Base-by-base conservation (phyloP, 331 rosid genomes). In the Erythrophleum ivorense region DNA sequence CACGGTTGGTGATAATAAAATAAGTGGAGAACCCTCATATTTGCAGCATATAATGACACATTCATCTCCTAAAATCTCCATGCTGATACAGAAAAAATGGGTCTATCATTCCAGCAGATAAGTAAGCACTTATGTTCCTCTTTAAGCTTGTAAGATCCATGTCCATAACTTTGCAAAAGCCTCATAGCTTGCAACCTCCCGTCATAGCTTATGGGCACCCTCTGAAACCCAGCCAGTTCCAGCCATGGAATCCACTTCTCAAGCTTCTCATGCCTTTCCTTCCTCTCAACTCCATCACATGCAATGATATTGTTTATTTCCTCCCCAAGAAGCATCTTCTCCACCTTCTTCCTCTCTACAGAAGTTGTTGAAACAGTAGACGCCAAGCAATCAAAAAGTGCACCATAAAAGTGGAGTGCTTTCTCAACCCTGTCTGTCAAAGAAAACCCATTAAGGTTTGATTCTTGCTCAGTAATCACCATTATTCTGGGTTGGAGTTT, bases 381-480 rank as follows among this genome's bases (percentile, higher is more conserved):
- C 38, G 91, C 95, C 88, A 92, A 85, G 84, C 97, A 91, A 55
- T 94, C 98, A 79, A 94, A 94, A 54, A 94, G 68, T 21, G 98
- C 90, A 55, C 87, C 90, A 55, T 94, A 94, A 16, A 83, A 94
- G 84, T 91, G 38, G 57, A 94, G 64, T 1, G 29, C 29, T 2
- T 83, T 85, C 29, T 57, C 14, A 33, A 86, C 78, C 84, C 90
- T 90, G 55, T 90, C 94, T 79, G 80, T 75, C 16, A 90, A 65
- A 19, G 72, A 77, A 58, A 38, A 73, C n/a, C 88, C 89, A 71
- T 84, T 88, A 77, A 85, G 83, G 82, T 90, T 81, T 19, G 91
- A 82, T 71, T 90, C 90, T 68, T 88, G 94, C 81, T 90, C 92
- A 1, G 90, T 90, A 58, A 90, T 48, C 49, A 90, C 94, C 88